A percentile compares a stretch with the other conserved stretches of the same genome.
Evolutionary conservation across 139 green algal genomes (phyloP).

Genomic region (Diplosphaera chodatii): DNA sequence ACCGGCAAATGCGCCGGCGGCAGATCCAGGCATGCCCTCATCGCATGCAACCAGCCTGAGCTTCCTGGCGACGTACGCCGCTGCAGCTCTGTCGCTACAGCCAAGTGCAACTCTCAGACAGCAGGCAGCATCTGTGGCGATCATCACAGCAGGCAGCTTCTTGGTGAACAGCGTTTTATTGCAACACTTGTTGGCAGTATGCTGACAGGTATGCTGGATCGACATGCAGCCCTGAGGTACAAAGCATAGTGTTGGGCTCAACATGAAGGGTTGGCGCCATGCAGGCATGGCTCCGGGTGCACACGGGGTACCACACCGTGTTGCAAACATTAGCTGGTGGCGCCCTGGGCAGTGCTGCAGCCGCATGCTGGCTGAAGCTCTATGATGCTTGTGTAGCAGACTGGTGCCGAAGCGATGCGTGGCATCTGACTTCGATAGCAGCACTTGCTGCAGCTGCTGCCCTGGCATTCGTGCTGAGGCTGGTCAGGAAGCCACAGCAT

Average conservation of each 20-base stretch:
- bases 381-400: background rate
- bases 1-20: constrained; percentile 52
- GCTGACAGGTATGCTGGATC: no score
- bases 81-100: constrained; percentile 3
- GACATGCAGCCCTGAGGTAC: no score
- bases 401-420: background rate
- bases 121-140: background rate
- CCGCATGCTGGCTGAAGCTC: constrained; percentile 12
- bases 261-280: background rate
- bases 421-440: background rate
- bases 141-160: constrained; percentile 20
- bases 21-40: constrained; percentile 62
- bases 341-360: constrained; percentile 31
- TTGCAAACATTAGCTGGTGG: constrained; percentile 58
- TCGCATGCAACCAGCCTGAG: constrained; percentile 55
- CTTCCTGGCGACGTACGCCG: constrained; percentile 58
- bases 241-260: background rate
- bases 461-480: background rate
- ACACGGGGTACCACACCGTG: constrained; percentile 59
- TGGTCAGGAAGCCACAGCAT: background rate
- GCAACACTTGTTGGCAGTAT: no score
- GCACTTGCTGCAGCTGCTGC: background rate
- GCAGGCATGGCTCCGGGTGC: constrained; percentile 60
- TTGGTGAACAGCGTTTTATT: constrained; percentile 32
- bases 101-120: background rate